These are phyloP conservation scores for Diversispora eburnea DNA, from an alignment of 192 early-diverging fungal species.

Conservation along the genomic window DNA sequence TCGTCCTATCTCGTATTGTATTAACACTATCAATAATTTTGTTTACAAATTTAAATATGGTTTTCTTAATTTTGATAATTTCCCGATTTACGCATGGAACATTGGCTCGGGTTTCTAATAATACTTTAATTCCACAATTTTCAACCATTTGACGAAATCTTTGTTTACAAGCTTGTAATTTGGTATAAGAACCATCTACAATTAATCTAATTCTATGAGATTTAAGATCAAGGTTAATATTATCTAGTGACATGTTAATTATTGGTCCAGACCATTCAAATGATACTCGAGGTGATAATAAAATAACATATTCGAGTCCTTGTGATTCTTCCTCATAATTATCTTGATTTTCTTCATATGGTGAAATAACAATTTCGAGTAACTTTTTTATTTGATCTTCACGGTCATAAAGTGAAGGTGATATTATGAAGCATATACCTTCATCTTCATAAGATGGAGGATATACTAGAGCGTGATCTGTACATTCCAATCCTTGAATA, in stretches of 20 bases:
- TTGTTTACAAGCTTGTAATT: slow-evolving; percentile 43
- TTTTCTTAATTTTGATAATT: slow-evolving; percentile 55
- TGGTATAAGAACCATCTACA: slow-evolving; percentile 38
- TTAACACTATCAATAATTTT: slow-evolving; percentile 52
- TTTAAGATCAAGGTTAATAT: slow-evolving; percentile 50
- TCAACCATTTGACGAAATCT: slow-evolving; percentile 51
- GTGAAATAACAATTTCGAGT: slow-evolving; percentile 47
- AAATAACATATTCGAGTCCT: slow-evolving; percentile 50
- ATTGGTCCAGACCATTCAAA: slow-evolving; percentile 55
- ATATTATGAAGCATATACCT: slow-evolving; percentile 75
- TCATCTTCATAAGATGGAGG: slow-evolving; percentile 65
- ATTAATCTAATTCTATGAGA: slow-evolving; percentile 55
- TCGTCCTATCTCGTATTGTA: slow-evolving; percentile 49
- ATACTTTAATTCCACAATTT: slow-evolving; percentile 40
- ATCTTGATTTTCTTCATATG: slow-evolving; percentile 11
- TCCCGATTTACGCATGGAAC: slow-evolving; percentile 54
- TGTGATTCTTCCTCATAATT: slow-evolving; percentile 18
- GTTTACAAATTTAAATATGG: slow-evolving; percentile 52
- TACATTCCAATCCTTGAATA: slow-evolving; percentile 58
- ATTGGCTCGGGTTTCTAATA: slow-evolving; percentile 57
- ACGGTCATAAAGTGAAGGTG: slow-evolving; percentile 52
- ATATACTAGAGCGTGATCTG: slow-evolving; percentile 72
- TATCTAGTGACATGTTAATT: slow-evolving; percentile 39
- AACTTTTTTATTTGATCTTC: slow-evolving; percentile 49
- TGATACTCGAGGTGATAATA: slow-evolving; percentile 57